These are phyloP conservation scores for Trichophyton benhamiae DNA, from an alignment of 2,329 filamentous ascomycete species.

Conservation along the genomic window DNA sequence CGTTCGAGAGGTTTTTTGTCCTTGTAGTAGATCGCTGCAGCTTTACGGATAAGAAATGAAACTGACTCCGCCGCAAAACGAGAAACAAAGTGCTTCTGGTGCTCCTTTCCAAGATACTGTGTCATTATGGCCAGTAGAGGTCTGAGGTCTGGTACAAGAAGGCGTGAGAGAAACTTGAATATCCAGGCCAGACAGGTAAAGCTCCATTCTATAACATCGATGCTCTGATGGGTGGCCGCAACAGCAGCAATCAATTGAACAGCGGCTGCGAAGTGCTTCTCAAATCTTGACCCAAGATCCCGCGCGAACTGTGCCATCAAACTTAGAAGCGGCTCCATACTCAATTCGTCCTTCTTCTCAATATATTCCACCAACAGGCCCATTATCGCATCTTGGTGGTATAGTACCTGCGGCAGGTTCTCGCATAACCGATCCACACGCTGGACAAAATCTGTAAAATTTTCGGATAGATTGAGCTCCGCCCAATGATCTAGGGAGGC, in stretches of 20 bases:
- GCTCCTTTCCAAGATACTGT: conserved; percentile 68
- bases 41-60: conserved; percentile 86
- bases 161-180: conserved; percentile 88
- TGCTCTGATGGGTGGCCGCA: conserved; percentile 62
- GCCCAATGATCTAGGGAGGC: conserved; percentile 75
- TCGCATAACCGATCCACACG: conserved; percentile 69
- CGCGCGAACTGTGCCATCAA: conserved; percentile 91
- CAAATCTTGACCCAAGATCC: conserved; percentile 75
- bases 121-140: conserved; percentile 75
- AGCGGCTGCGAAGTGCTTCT: conserved; percentile 69
- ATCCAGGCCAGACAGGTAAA: conserved; percentile 89
- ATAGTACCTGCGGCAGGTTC: conserved; percentile 79
- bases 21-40: conserved; percentile 63
- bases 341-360: conserved; percentile 61
- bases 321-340: conserved; percentile 73
- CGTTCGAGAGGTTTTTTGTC: conserved; percentile 54
- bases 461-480: conserved; percentile 78
- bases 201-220: conserved; percentile 93
- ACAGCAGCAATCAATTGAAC: conserved; percentile 65
- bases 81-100: conserved; percentile 74
- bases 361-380: conserved; percentile 64
- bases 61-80: conserved; percentile 90
- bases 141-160: conserved; percentile 72
- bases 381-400: conserved; percentile 81
- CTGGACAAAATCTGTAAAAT: conserved; percentile 64